Conservation (phyloP, 2,329 filamentous ascomycete genomes). For the Dothideomycetes sp. region DNA sequence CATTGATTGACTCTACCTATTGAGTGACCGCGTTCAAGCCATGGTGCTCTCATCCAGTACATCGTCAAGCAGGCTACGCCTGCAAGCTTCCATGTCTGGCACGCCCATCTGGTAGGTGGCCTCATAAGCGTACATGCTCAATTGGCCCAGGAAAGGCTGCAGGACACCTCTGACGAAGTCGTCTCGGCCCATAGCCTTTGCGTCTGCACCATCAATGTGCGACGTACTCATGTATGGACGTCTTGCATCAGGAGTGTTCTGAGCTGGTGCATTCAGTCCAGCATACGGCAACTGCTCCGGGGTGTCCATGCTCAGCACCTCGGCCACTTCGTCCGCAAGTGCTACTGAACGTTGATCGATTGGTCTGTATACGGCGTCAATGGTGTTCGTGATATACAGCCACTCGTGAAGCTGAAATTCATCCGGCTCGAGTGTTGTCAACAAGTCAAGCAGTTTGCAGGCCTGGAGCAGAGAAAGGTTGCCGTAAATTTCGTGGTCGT, state of each 20-base stretch:
- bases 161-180: constrained; percentile 67
- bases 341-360: constrained; percentile 58
- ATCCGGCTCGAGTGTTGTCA: constrained; percentile 80
- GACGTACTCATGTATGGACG: constrained; percentile 39
- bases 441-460: constrained; percentile 81
- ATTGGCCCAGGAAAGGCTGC: constrained; percentile 76
- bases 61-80: constrained; percentile 18
- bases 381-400: constrained; percentile 94
- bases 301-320: constrained; percentile 48
- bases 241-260: constrained; percentile 10
- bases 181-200: constrained; percentile 42
- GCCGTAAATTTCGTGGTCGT: constrained; percentile 64
- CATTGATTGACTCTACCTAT: too few species aligned
- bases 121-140: constrained; percentile 92
- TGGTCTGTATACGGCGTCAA: constrained; percentile 85
- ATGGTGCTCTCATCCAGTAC: constrained; percentile 38
- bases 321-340: constrained; percentile 74
- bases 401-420: constrained; percentile 98
- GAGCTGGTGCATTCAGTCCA: not conserved
- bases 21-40: constrained; percentile 7
- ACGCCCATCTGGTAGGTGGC: constrained; percentile 75
- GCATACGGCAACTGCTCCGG: constrained; percentile 19
- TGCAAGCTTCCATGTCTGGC: constrained; percentile 54
- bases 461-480: constrained; percentile 73
- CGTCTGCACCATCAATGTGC: constrained; percentile 42